These are phyloP conservation scores for Flammula alnicola DNA, from an alignment of 1,284 basidiomycete genomes.

Conservation along the genomic window DNA sequence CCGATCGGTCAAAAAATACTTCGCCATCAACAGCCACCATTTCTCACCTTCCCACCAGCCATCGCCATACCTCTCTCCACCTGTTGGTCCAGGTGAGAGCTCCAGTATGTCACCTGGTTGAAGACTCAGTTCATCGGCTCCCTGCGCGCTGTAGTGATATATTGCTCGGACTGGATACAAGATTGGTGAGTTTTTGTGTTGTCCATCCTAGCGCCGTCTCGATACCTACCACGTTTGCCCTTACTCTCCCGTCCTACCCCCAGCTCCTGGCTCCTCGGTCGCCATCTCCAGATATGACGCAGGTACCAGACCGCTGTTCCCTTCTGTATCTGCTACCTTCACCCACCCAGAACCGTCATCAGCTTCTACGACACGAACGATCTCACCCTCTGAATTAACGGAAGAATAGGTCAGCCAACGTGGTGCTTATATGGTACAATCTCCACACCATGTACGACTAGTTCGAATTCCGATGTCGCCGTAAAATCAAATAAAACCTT, in stretches of 20 bases:
- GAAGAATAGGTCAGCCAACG: constrained; percentile 12
- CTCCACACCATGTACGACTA: constrained; percentile 60
- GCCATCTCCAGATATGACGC: constrained; percentile 69
- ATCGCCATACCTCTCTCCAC: constrained; percentile 68
- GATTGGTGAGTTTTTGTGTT: constrained; percentile 7
- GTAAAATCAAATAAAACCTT: constrained; percentile 73
- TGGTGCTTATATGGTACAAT: constrained; percentile 8
- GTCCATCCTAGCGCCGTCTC: neutral
- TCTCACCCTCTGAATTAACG: constrained; percentile 54
- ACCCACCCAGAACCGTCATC: constrained; percentile 88
- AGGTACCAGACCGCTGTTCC: constrained; percentile 75
- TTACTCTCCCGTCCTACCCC: constrained; percentile 9
- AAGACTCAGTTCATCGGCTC: constrained; percentile 71
- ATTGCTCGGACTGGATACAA: constrained; percentile 62
- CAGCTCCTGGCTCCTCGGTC: constrained; percentile 13
- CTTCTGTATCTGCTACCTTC: constrained; percentile 65
- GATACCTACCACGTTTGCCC: constrained; percentile 24
- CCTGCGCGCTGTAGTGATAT: constrained; percentile 71
- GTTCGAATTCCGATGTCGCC: constrained; percentile 76
- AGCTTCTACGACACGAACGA: constrained; percentile 67
- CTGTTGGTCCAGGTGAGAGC: constrained; percentile 61
- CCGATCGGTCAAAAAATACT: constrained; percentile 9
- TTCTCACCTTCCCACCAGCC: constrained; percentile 86
- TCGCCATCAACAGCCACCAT: constrained; percentile 1
- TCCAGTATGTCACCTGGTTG: constrained; percentile 64